These are phyloP conservation scores for Cladophialophora carrionii DNA, from an alignment of 2,329 filamentous ascomycete genomes.

Conservation along the genomic window DNA sequence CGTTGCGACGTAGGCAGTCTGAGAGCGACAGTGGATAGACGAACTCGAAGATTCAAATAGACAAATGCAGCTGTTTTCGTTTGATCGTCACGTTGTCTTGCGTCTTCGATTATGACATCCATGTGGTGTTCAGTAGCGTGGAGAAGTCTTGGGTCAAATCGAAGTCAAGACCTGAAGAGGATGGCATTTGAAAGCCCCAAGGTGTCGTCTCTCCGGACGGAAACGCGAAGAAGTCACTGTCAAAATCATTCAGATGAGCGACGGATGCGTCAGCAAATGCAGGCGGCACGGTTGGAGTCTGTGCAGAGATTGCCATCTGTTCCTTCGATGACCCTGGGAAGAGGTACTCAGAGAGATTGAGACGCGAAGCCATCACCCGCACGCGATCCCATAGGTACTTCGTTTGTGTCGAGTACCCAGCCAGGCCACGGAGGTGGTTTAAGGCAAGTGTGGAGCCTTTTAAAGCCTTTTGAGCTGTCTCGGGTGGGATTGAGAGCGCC, in stretches of 20 bases:
- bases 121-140: constrained; percentile 1
- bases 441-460: constrained; percentile 13
- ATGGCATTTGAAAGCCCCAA: constrained; percentile 11
- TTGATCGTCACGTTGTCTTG: not conserved
- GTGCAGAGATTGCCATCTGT: not conserved
- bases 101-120: constrained; percentile 1
- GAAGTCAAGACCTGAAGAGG: constrained; percentile 12
- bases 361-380: constrained; percentile 1
- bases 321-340: not conserved
- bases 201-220: not conserved
- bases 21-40: not conserved
- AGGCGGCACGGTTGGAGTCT: not conserved
- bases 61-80: not conserved
- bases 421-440: constrained; percentile 14
- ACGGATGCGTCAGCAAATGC: not conserved
- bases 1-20: not conserved
- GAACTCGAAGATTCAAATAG: not conserved
- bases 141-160: constrained; percentile 11
- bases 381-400: constrained; percentile 19
- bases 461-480: constrained; percentile 8
- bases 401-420: constrained; percentile 13
- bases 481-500: constrained; percentile 7
- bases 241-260: not conserved
- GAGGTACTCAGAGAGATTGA: constrained; percentile 12
- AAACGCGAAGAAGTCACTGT: not conserved